Base-by-base conservation (phyloP, 805 yeast species). In the Isabelozyma pseudorhagii region DNA sequence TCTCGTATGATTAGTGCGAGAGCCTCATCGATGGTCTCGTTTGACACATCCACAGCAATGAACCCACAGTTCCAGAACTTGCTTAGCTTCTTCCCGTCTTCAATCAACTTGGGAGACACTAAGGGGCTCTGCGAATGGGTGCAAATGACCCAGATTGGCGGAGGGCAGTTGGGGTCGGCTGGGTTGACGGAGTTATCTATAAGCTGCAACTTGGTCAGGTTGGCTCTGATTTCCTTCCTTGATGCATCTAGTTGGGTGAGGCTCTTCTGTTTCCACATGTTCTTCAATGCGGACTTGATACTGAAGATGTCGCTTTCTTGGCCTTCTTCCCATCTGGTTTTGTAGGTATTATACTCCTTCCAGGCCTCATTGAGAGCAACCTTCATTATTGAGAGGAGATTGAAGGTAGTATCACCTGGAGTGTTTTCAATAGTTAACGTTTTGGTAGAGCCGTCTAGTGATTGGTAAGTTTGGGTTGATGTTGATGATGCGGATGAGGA, bases 321-420 rank as follows among this genome's bases (percentile, higher is more conserved):
- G 3, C 90, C 89, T 40, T 71, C 69, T 45, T 81, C 78, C 86
- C 89, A 83, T 34, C 72, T 71, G 21, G 66, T 69, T 52, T 78
- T 77, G 59, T 81, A 87, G 8, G 74, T 71, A 47, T 78, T 63
- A 58, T 76, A 87, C 58, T 85, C 91, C 34, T 69, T 74, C 94
- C 94, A 87, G 0, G 92, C 93, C 52, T 86, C 90, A 10, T 75
- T 73, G 17, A 87, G 72, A 1, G 88, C 80, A 4, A 72, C 74
- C 54, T 82, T 76, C 50, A 86, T 79, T 0, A 75, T 68, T 27
- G 79, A 63, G 11, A 79, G 59, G 17, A 75, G 58, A 31, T 70
- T 67, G 43, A 79, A 59, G 2, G 74, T 57, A 8, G 53, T 52
- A 36, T 60, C 63, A 5, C 60, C 61, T 1, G 59, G 55, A 4